These are phyloP conservation scores for Rhizopus stolonifer DNA, from an alignment of 371 early-diverging fungal species.

Conservation along the genomic window DNA sequence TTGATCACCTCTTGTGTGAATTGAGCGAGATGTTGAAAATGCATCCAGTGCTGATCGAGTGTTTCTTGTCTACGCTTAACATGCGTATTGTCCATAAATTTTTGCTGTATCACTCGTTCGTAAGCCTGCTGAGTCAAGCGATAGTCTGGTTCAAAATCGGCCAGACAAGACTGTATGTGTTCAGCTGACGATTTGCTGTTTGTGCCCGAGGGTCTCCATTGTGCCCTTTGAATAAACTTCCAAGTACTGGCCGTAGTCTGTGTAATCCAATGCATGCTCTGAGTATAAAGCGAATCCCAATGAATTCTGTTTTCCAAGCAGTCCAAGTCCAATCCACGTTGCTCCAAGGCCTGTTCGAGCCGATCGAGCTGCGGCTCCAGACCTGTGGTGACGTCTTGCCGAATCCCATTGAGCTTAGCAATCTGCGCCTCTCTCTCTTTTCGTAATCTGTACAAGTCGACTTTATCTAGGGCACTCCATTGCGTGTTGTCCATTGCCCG, in stretches of 20 bases:
- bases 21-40: constrained; percentile 16
- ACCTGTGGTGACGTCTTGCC: background rate
- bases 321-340: constrained; percentile 22
- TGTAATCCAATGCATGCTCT: constrained; percentile 21
- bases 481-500: constrained; percentile 20
- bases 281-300: constrained; percentile 33
- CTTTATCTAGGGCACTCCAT: constrained; percentile 34
- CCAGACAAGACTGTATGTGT: constrained; percentile 5
- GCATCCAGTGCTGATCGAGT: constrained; percentile 18
- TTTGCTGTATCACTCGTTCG: background rate
- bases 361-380: constrained; percentile 6
- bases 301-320: constrained; percentile 23
- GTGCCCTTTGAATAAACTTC: constrained; percentile 34
- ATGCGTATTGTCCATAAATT: constrained; percentile 15
- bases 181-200: constrained; percentile 4
- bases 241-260: constrained; percentile 26
- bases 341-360: constrained; percentile 18
- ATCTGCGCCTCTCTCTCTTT: constrained; percentile 35
- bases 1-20: constrained; percentile 25
- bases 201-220: constrained; percentile 25
- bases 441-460: constrained; percentile 26
- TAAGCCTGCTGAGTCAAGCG: constrained; percentile 7
- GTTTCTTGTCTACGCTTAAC: constrained; percentile 33
- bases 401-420: constrained; percentile 25
- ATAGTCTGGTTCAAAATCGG: constrained; percentile 6